These are phyloP conservation scores for Penicillium pancosmium DNA, from an alignment of 495 filamentous ascomycete genomes.

Conservation along the genomic window DNA sequence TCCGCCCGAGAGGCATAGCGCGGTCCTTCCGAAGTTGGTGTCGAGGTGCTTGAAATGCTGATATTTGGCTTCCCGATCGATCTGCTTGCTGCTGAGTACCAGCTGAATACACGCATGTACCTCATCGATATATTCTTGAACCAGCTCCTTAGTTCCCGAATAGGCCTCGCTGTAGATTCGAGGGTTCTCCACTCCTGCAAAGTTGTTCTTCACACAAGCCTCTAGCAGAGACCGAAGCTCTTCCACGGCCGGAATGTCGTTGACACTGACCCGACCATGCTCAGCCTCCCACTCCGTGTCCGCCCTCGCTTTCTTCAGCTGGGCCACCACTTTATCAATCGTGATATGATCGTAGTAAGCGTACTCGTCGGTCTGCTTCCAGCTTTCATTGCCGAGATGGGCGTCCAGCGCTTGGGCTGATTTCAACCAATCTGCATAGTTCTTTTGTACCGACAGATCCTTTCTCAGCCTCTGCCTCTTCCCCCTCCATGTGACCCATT, in stretches of 20 bases:
- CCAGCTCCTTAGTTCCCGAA: slow-evolving; percentile 90
- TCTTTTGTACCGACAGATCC: slow-evolving; percentile 67
- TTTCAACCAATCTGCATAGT: slow-evolving; percentile 79
- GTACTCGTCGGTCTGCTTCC: slow-evolving; percentile 88
- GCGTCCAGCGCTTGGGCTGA: slow-evolving; percentile 78
- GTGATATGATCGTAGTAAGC: slow-evolving; percentile 93
- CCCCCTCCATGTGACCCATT: slow-evolving; percentile 62
- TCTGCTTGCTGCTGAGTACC: slow-evolving; percentile 63
- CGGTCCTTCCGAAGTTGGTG: slow-evolving; percentile 90
- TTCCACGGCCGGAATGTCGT: slow-evolving; percentile 59
- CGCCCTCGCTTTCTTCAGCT: slow-evolving; percentile 66
- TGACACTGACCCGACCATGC: slow-evolving; percentile 19
- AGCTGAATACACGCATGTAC: slow-evolving; percentile 61
- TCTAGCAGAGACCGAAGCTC: slow-evolving; percentile 77
- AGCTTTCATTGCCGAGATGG: slow-evolving; percentile 78
- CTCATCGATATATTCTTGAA: slow-evolving; percentile 89
- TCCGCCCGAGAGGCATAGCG: slow-evolving; percentile 91
- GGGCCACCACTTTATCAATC: slow-evolving; percentile 70
- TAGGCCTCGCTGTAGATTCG: slow-evolving; percentile 94
- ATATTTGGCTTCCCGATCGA: slow-evolving; percentile 75
- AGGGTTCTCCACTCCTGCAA: slow-evolving; percentile 92
- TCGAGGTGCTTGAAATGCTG: slow-evolving; percentile 83
- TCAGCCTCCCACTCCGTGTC: slow-evolving; percentile 55
- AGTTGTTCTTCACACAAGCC: slow-evolving; percentile 95
- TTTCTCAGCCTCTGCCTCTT: slow-evolving; percentile 68